phyloP scores from a whole-genome alignment of 352 stramenopile genomes.

The Phytophthora boehmeriae region DNA sequence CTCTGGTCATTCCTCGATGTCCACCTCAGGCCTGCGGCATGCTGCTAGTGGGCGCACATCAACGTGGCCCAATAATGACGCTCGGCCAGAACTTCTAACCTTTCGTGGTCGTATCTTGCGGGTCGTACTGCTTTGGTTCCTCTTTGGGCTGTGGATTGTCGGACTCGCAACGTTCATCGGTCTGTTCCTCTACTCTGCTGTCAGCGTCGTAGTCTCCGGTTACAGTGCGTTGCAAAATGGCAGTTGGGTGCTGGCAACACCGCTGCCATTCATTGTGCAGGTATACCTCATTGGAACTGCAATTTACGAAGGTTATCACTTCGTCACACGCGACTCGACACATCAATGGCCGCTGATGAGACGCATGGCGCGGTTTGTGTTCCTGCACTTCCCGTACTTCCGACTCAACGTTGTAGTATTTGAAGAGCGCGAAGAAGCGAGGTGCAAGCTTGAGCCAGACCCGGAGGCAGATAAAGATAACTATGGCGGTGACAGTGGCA shows the following conservation, averaged over 20 bases:
- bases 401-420: conserved; percentile 48
- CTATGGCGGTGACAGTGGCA: background rate
- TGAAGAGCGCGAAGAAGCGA: conserved; percentile 36
- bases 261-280: conserved; percentile 22
- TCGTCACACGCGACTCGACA: conserved; percentile 20
- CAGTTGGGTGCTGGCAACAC: conserved; percentile 14
- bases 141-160: conserved; percentile 40
- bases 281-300: conserved; percentile 38
- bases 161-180: conserved; percentile 23
- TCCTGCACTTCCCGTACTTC: conserved; percentile 67
- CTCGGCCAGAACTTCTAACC: conserved; percentile 28
- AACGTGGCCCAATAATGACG: conserved; percentile 28
- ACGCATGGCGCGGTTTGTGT: conserved; percentile 38
- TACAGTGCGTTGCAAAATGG: conserved; percentile 1
- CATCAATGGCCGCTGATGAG: conserved; percentile 57
- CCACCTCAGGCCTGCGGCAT: background rate
- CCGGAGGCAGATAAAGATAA: conserved; percentile 18
- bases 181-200: conserved; percentile 19
- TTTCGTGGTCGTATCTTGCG: conserved; percentile 15
- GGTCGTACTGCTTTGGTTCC: conserved; percentile 23
- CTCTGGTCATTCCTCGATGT: background rate
- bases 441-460: conserved; percentile 13
- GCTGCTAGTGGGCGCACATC: conserved; percentile 7
- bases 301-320: conserved; percentile 58
- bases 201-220: conserved; percentile 2